Evolutionary conservation across 306 rosid genomes (phyloP).

Genomic region (Canavalia ensiformis): DNA sequence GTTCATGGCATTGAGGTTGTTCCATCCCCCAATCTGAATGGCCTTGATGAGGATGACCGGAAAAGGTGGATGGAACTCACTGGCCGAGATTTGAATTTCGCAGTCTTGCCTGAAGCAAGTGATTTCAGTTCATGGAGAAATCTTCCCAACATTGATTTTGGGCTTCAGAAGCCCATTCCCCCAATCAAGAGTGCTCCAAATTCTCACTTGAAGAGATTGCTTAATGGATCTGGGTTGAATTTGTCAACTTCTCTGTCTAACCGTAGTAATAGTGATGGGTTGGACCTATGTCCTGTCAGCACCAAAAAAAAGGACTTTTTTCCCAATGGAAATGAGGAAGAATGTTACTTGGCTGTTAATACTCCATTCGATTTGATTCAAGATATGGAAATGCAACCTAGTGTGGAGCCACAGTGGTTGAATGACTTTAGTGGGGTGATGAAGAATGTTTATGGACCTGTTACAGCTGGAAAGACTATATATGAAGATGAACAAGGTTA

Average conservation of each 20-base stretch:
- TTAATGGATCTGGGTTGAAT: constrained; percentile 67
- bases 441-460: constrained; percentile 65
- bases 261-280: constrained; percentile 53
- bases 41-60: constrained; percentile 62
- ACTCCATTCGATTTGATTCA: constrained; percentile 50
- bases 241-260: constrained; percentile 62
- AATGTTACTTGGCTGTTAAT: constrained; percentile 56
- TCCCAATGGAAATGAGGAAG: constrained; percentile 55
- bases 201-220: constrained; percentile 58
- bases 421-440: constrained; percentile 64
- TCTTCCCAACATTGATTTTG: constrained; percentile 61
- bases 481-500: constrained; percentile 72
- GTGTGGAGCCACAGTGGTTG: constrained; percentile 59
- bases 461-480: constrained; percentile 67
- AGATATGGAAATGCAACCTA: constrained; percentile 55
- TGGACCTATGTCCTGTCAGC: constrained; percentile 54
- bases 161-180: constrained; percentile 60
- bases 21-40: constrained; percentile 60
- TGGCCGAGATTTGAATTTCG: constrained; percentile 69
- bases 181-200: constrained; percentile 52
- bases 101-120: constrained; percentile 65
- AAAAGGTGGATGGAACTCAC: constrained; percentile 75
- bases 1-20: constrained; percentile 73
- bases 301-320: constrained; percentile 65
- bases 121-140: constrained; percentile 73